These are phyloP conservation scores for Gossypium aridum DNA, from an alignment of 441 rosid genomes.

Conservation along the genomic window DNA sequence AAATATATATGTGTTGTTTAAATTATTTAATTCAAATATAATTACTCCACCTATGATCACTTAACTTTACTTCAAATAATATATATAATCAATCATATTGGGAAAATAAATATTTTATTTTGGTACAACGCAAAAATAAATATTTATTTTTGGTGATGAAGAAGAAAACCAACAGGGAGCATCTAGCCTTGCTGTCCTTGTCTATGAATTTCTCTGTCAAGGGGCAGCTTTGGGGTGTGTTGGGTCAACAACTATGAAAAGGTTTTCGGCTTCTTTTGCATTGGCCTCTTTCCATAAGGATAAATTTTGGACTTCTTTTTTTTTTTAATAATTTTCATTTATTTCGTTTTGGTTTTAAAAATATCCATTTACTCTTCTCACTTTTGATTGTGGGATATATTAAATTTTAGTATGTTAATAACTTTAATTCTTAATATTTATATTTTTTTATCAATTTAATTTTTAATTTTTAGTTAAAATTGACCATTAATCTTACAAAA, in stretches of 20 bases:
- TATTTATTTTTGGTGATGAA: background rate
- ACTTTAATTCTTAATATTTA: too few species aligned
- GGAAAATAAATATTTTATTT: background rate
- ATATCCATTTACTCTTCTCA: too few species aligned
- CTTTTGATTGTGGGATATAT: too few species aligned
- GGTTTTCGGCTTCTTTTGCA: conserved; percentile 13
- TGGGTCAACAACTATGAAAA: conserved; percentile 19
- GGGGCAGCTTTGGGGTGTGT: conserved; percentile 4
- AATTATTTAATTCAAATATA: background rate
- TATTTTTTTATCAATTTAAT: too few species aligned
- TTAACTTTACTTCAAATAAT: background rate
- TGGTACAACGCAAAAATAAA: background rate
- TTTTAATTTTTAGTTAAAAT: too few species aligned
- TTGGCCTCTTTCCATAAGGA: background rate
- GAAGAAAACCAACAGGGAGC: background rate
- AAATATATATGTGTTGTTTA: background rate
- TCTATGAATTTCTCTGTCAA: conserved; percentile 6
- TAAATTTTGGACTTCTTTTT: background rate
- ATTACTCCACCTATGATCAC: background rate
- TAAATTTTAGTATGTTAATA: too few species aligned
- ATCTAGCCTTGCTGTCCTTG: background rate
- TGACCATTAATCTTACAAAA: too few species aligned
- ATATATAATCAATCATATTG: background rate
- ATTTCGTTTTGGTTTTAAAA: too few species aligned
- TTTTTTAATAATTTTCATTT: too few species aligned